These are phyloP conservation scores for Brasenia schreberi DNA, from an alignment of 164 flowering plant genomes.

Conservation along the genomic window DNA sequence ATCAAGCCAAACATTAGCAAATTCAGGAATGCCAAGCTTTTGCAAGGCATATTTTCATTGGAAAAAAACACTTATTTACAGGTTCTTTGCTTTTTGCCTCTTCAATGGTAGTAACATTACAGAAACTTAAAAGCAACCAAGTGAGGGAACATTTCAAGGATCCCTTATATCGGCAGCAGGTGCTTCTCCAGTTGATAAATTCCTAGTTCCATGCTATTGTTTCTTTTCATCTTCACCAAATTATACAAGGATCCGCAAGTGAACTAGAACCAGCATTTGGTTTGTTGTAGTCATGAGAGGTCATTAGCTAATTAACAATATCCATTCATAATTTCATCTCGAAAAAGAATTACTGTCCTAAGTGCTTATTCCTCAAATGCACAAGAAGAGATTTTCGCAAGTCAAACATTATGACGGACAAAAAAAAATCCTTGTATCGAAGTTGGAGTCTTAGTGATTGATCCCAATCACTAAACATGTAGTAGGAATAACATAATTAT, in stretches of 20 bases:
- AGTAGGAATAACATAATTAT: conserved; percentile 4
- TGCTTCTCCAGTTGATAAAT: conserved; percentile 2
- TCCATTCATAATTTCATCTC: not conserved
- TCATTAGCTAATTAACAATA: no score
- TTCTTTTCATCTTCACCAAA: no score
- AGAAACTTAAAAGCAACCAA: conserved; percentile 40
- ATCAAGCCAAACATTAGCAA: conserved; percentile 14
- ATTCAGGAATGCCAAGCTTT: conserved; percentile 12
- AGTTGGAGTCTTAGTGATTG: conserved; percentile 5
- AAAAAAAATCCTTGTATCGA: not conserved
- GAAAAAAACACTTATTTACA: conserved; percentile 53
- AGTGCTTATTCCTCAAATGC: conserved; percentile 41
- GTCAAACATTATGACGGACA: no score
- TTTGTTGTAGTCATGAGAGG: no score
- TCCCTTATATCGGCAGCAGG: conserved; percentile 25
- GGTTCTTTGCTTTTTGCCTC: conserved; percentile 47
- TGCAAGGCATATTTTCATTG: conserved; percentile 17
- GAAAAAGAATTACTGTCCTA: conserved; percentile 5
- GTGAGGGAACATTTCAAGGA: conserved; percentile 19
- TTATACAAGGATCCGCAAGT: no score
- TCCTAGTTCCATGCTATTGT: no score
- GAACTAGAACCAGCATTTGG: no score
- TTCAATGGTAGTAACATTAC: conserved; percentile 42
- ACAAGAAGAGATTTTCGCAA: conserved; percentile 69
- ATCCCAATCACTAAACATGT: not conserved